Conservation (phyloP, 2,329 filamentous ascomycete genomes). For the Alternaria infectoria region DNA sequence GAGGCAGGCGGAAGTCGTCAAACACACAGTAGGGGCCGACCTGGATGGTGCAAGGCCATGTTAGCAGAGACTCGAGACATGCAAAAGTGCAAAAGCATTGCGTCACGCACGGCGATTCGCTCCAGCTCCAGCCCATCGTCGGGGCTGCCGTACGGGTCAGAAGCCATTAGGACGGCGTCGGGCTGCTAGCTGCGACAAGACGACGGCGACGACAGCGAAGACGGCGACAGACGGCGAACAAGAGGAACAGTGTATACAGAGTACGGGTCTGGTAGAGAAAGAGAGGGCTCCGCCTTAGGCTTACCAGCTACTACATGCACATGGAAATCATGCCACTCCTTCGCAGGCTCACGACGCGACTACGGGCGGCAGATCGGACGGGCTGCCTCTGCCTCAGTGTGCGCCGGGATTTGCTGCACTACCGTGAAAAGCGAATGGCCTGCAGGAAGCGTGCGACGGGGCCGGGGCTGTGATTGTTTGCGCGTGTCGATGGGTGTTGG, state of each 20-base stretch:
- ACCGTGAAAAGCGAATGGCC: background rate
- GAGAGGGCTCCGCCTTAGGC: conserved; percentile 21
- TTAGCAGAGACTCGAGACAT: conserved; percentile 30
- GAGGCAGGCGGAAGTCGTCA: conserved; percentile 41
- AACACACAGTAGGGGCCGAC: conserved; percentile 49
- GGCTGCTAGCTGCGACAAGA: conserved; percentile 1
- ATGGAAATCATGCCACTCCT: conserved; percentile 20
- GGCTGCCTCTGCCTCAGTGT: conserved; percentile 5
- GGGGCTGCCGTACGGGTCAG: conserved; percentile 32
- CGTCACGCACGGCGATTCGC: conserved; percentile 47
- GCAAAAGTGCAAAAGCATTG: conserved; percentile 4
- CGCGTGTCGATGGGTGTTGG: conserved; percentile 7
- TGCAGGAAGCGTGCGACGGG: conserved; percentile 8
- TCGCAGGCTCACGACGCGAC: conserved; percentile 3
- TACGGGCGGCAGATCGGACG: conserved; percentile 5
- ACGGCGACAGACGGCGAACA: background rate
- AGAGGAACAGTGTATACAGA: conserved; percentile 4
- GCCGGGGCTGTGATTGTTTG: conserved; percentile 9
- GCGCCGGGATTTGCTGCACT: conserved; percentile 3
- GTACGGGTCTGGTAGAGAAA: background rate
- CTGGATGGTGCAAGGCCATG: conserved; percentile 25
- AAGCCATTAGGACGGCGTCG: conserved; percentile 25
- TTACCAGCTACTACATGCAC: conserved; percentile 19
- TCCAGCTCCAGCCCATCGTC: conserved; percentile 48
- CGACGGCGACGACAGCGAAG: background rate